Conservation (phyloP, 2,329 filamentous ascomycete genomes). For the Ophiobolus disseminans region DNA sequence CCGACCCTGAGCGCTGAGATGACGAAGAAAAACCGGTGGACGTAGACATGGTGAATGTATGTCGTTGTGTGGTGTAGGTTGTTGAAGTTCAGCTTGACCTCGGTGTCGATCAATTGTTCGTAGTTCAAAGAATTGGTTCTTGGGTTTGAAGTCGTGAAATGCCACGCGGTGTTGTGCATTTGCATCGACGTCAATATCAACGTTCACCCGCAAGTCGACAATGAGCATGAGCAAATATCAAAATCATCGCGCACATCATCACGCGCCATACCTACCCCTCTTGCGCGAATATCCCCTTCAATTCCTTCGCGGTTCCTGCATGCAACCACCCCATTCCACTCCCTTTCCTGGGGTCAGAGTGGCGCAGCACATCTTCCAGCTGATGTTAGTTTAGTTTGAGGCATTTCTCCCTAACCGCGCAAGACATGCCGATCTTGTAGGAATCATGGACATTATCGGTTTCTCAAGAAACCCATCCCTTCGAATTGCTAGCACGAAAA, state of each 20-base stretch:
- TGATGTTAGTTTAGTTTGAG: conserved; percentile 7
- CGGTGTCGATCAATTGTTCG: background rate
- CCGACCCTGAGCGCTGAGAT: background rate
- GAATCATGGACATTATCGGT: no score
- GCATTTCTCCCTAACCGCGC: conserved; percentile 6
- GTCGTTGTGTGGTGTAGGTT: no score
- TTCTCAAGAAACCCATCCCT: background rate
- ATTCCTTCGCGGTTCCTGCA: background rate
- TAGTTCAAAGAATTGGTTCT: background rate
- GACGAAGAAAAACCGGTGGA: background rate
- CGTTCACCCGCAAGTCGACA: background rate
- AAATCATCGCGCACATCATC: conserved; percentile 5
- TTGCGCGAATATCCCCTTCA: conserved; percentile 10
- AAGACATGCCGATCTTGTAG: no score
- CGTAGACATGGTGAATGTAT: background rate
- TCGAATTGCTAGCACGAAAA: background rate
- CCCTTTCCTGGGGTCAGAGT: background rate
- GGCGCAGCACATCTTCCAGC: conserved; percentile 6
- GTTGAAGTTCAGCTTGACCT: no score
- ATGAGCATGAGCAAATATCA: background rate
- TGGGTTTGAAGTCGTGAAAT: background rate
- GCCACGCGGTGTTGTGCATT: background rate
- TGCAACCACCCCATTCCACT: background rate
- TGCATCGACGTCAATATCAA: background rate
- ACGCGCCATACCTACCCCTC: conserved; percentile 16